Evolutionary conservation across 2,329 filamentous ascomycete genomes (phyloP), one percentile per base, ranked within the genome.

Genomic region (Arthrobotrys entomopaga): DNA sequence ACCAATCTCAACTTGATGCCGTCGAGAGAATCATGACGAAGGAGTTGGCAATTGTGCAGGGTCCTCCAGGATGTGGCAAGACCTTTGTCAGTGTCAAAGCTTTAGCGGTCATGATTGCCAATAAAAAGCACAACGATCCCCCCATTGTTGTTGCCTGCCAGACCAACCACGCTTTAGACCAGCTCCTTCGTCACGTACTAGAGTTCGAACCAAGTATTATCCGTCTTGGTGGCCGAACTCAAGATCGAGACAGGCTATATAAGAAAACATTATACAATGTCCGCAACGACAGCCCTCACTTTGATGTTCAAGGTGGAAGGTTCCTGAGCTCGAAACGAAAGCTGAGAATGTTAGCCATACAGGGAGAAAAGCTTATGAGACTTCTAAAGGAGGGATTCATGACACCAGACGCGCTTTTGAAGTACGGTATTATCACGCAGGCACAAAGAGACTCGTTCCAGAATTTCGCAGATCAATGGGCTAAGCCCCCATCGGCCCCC

Each of bases 151-250:
- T 97, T 2, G 87, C 92, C 0, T 92, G 92, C 6, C 92, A 97
- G 78, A 97, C 93, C 0, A 97, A 97, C 71, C 92, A 97, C 81
- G 93, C 93, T 0, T 83, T 97, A 8, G 77, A 97, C 77, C 93
- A 97, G 79, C 83, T 97, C 0, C 83, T 97, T 0, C 82, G 83
- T 0, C 87, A 89, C 64, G 84, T 92, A 15, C 83, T 87, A 0
- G 79, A 82, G 4, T 90, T 90, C 77, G 88, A 90, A 77, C 80
- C 82, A 0, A 85, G 87, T 0, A 88, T 93, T 67, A 82, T 90
- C 56, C 86, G 89, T 7, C 81, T 91, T 8, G 92, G 92, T 48
- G 88, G 89, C 1, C 86, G 90, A 29, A 91, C 90, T 16, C 86
- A 87, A 59, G 89, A 91, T 72, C 81, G 83, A 0, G 84, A 85